A percentile compares a stretch with the other conserved stretches of the same genome.
Evolutionary conservation across 495 filamentous ascomycete species (phyloP).

Genomic region (Xylaria intraflava): DNA sequence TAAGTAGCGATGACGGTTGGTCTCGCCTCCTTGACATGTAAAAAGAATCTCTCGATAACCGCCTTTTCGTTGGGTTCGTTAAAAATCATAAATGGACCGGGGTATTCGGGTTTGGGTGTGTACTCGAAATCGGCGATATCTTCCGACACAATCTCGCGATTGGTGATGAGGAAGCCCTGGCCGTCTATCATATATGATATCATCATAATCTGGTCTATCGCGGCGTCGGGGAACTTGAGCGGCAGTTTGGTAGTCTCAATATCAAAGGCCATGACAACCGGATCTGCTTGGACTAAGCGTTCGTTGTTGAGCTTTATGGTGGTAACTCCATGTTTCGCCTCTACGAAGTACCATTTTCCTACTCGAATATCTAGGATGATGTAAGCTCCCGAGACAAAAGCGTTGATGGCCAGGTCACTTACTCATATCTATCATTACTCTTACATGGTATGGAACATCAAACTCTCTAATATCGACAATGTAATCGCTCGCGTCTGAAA

Average conservation of each 20-base stretch:
- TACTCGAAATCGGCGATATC: slow-evolving; percentile 99
- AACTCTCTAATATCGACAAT: slow-evolving; percentile 99
- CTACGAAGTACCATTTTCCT: slow-evolving; percentile 94
- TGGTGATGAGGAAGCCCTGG: slow-evolving; percentile 96
- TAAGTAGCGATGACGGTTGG: slow-evolving; percentile 98
- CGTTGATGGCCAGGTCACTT: slow-evolving; percentile 16
- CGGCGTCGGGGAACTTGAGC: slow-evolving; percentile 94
- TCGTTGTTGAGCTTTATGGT: slow-evolving; percentile 81
- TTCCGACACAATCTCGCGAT: slow-evolving; percentile 95
- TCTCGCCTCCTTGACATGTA: slow-evolving; percentile 88
- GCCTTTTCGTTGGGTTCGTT: slow-evolving; percentile 93
- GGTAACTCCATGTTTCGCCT: slow-evolving; percentile 84
- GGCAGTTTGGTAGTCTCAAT: slow-evolving; percentile 97
- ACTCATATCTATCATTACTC: slow-evolving; percentile 95
- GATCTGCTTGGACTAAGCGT: slow-evolving; percentile 80
- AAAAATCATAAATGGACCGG: slow-evolving; percentile 91
- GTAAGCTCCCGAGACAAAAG: slow-evolving; percentile 16
- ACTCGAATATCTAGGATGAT: slow-evolving; percentile 70
- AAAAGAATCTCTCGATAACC: slow-evolving; percentile 85
- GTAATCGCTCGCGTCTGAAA: slow-evolving; percentile 89
- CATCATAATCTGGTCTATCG: slow-evolving; percentile 99
- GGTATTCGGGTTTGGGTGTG: slow-evolving; percentile 92
- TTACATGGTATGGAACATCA: slow-evolving; percentile 98
- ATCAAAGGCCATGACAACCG: slow-evolving; percentile 94
- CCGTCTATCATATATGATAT: slow-evolving; percentile 99